phyloP scores from a whole-genome alignment of 176 grass and related monocot genomes.

The Pontederia crassipes region DNA sequence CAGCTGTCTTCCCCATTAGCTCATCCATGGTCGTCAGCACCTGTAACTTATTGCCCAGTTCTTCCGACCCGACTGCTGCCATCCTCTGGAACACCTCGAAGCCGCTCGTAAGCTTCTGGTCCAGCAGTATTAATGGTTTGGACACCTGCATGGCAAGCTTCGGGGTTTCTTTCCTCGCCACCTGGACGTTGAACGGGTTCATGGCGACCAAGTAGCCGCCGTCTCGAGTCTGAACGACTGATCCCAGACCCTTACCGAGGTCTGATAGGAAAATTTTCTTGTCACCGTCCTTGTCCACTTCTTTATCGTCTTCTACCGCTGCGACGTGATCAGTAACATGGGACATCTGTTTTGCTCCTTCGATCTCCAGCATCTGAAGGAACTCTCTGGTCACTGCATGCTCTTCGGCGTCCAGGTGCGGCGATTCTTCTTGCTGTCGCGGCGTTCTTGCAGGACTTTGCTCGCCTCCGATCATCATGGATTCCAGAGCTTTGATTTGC shows the following conservation, averaged over 20 bases:
- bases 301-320: neutral
- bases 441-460: neutral
- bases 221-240: slow-evolving; percentile 66
- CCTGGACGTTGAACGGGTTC: slow-evolving; percentile 74
- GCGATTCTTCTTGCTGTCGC: slow-evolving; percentile 11
- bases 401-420: slow-evolving; percentile 51
- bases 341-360: slow-evolving; percentile 4
- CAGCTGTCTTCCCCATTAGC: slow-evolving; percentile 73
- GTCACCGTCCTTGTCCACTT: neutral
- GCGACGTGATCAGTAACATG: slow-evolving; percentile 20
- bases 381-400: slow-evolving; percentile 78
- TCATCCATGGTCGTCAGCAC: slow-evolving; percentile 56
- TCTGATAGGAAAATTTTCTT: slow-evolving; percentile 43
- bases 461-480: slow-evolving; percentile 46
- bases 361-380: slow-evolving; percentile 52
- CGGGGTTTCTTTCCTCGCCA: slow-evolving; percentile 43
- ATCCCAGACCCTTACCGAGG: slow-evolving; percentile 69
- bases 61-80: slow-evolving; percentile 31
- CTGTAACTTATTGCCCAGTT: slow-evolving; percentile 28
- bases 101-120: slow-evolving; percentile 35
- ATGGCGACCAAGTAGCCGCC: slow-evolving; percentile 68
- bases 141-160: slow-evolving; percentile 95
- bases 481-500: slow-evolving; percentile 85
- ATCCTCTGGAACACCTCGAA: slow-evolving; percentile 67
- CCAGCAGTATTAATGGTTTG: slow-evolving; percentile 53